Conservation (phyloP, 805 yeast species). For the Yamadazyma takamatsuzukensis region DNA sequence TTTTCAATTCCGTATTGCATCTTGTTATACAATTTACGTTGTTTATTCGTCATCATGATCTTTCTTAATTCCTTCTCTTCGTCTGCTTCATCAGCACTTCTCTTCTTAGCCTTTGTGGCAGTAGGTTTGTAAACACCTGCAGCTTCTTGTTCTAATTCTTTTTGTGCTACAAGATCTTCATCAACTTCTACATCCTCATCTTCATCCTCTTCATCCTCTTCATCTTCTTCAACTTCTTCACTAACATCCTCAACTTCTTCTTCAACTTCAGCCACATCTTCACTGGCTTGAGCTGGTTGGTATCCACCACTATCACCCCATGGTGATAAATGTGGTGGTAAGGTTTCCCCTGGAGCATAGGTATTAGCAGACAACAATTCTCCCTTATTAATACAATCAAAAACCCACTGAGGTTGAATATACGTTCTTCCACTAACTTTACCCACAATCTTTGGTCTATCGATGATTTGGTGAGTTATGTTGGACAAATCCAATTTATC, state of each 20-base stretch:
- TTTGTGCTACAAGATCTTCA: slow-evolving; percentile 72
- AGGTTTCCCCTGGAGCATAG: slow-evolving; percentile 90
- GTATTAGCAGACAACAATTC: slow-evolving; percentile 69
- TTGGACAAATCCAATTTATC: slow-evolving; percentile 55
- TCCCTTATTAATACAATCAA: slow-evolving; percentile 82
- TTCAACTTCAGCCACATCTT: slow-evolving; percentile 40
- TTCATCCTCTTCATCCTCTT: slow-evolving; percentile 40
- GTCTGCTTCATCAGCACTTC: slow-evolving; percentile 46
- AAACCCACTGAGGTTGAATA: slow-evolving; percentile 97
- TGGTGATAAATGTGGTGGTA: slow-evolving; percentile 97
- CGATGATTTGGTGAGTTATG: slow-evolving; percentile 91
- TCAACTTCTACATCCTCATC: slow-evolving; percentile 46
- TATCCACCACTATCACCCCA: slow-evolving; percentile 97
- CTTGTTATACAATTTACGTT: slow-evolving; percentile 88
- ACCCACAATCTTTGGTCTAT: slow-evolving; percentile 76
- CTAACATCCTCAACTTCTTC: slow-evolving; percentile 45
- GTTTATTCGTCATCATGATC: slow-evolving; percentile 98
- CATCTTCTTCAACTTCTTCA: slow-evolving; percentile 43
- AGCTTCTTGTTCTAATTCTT: slow-evolving; percentile 76
- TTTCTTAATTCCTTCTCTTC: slow-evolving; percentile 89
- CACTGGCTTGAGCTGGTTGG: slow-evolving; percentile 71
- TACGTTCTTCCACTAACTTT: slow-evolving; percentile 91
- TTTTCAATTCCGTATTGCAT: slow-evolving; percentile 88
- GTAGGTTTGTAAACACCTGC: slow-evolving; percentile 63
- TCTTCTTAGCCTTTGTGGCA: slow-evolving; percentile 35